phyloP scores from a whole-genome alignment of 2,329 filamentous ascomycete species.

The Aspergillus jensenii region DNA sequence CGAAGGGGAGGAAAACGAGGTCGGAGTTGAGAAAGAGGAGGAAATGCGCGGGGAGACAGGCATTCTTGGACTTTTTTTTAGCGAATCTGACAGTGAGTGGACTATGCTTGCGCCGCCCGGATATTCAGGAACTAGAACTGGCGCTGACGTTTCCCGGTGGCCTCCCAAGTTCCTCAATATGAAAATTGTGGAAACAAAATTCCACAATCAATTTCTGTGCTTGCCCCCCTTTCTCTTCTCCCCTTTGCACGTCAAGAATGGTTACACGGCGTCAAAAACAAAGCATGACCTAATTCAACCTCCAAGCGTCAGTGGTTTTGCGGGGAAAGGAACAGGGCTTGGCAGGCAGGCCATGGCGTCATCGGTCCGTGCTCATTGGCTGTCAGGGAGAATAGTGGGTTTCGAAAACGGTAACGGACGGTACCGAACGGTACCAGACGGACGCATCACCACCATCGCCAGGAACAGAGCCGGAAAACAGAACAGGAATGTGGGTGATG shows the following conservation, averaged over 20 bases:
- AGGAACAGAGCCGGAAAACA: neutral
- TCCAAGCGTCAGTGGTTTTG: neutral
- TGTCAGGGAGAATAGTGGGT: neutral
- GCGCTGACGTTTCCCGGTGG: neutral
- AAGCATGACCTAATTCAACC: conserved; percentile 1
- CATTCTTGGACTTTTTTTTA: conserved; percentile 8
- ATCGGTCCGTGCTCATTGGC: conserved; percentile 10
- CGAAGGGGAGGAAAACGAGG: conserved; percentile 25
- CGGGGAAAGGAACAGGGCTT: conserved; percentile 2
- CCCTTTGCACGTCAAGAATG: neutral
- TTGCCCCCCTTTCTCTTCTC: neutral
- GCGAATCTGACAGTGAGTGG: neutral
- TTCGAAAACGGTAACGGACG: conserved; percentile 11
- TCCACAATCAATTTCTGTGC: neutral
- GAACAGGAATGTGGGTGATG: neutral
- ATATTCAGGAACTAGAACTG: conserved; percentile 2
- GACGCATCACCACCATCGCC: neutral
- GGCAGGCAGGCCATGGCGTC: conserved; percentile 18
- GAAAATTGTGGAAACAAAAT: neutral
- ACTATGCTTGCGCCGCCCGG: neutral
- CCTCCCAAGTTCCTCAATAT: neutral
- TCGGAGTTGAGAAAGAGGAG: conserved; percentile 19
- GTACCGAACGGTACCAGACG: conserved; percentile 2
- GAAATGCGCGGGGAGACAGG: conserved; percentile 16
- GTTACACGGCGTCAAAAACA: neutral